Evolutionary conservation across 305 asterid genomes (phyloP).

Genomic region (Solanum hybrid): DNA sequence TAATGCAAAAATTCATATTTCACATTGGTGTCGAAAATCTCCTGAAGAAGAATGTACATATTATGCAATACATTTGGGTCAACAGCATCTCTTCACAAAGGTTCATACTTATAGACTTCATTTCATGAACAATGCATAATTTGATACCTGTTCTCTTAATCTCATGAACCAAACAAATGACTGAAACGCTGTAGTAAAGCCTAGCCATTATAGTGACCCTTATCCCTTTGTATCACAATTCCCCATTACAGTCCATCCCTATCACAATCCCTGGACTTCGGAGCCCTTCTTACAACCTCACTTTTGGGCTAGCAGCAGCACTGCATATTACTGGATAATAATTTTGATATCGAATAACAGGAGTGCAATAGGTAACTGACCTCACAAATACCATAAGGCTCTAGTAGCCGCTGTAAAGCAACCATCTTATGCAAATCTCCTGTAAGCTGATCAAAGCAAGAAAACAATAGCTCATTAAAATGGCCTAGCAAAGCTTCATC

Average conservation of each 20-base stretch:
- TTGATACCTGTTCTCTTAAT: background rate
- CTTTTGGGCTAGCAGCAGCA: background rate
- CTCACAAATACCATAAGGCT: constrained; percentile 96
- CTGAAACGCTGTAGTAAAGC: background rate
- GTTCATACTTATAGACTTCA: background rate
- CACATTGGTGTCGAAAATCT: background rate
- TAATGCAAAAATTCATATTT: background rate
- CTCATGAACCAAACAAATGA: background rate
- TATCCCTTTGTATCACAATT: background rate
- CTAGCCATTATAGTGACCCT: background rate
- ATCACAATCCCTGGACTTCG: background rate
- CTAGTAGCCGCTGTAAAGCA: constrained; percentile 86
- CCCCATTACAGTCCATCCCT: background rate
- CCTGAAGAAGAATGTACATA: background rate
- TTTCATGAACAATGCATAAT: background rate
- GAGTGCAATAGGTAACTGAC: constrained; percentile 24
- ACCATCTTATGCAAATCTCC: constrained; percentile 92
- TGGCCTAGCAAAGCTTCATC: background rate
- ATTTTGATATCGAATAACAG: background rate
- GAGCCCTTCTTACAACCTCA: background rate
- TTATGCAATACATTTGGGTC: background rate
- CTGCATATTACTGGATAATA: background rate
- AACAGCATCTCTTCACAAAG: background rate
- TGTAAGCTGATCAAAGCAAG: constrained; percentile 47
- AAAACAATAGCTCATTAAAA: constrained; percentile 1